Conservation (phyloP, 352 stramenopile genomes). For the Phytophthora sp. region DNA sequence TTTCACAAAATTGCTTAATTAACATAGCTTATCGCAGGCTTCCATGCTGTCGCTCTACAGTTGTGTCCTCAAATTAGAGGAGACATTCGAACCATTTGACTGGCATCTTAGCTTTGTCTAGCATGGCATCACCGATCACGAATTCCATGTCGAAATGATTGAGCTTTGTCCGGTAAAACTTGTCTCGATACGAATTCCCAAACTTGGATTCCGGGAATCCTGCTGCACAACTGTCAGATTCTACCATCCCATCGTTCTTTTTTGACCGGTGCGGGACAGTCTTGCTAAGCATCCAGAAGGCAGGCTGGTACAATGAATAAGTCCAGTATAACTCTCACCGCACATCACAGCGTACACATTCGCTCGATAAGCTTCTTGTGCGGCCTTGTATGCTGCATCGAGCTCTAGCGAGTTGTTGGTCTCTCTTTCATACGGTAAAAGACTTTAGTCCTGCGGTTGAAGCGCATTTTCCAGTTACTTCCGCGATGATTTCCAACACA, state of each 20-base stretch:
- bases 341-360: slow-evolving; percentile 44
- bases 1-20: too few relatives aligned
- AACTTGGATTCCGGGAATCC: slow-evolving; percentile 42
- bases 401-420: slow-evolving; percentile 19
- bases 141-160: slow-evolving; percentile 62
- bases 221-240: slow-evolving; percentile 20
- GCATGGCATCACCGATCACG: slow-evolving; percentile 42
- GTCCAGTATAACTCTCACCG: slow-evolving; percentile 23
- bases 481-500: slow-evolving; percentile 29
- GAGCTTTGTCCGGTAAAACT: slow-evolving; percentile 52
- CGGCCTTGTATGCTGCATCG: slow-evolving; percentile 26
- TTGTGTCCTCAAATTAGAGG: too few relatives aligned
- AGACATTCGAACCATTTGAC: slow-evolving; percentile 65
- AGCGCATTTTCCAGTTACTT: slow-evolving; percentile 41
- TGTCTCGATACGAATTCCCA: slow-evolving; percentile 36
- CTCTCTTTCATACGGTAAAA: slow-evolving; percentile 32
- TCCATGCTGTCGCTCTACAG: too few relatives aligned
- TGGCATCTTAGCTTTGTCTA: slow-evolving; percentile 48
- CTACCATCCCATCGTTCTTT: slow-evolving; percentile 40
- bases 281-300: slow-evolving; percentile 24
- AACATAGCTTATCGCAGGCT: too few relatives aligned
- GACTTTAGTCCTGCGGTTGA: slow-evolving; percentile 30
- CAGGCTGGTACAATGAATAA: slow-evolving; percentile 22
- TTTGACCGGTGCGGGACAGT: slow-evolving; percentile 23
- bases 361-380: slow-evolving; percentile 26